Conservation (phyloP, 345 rosid genomes). For the Murraya koenigii region DNA sequence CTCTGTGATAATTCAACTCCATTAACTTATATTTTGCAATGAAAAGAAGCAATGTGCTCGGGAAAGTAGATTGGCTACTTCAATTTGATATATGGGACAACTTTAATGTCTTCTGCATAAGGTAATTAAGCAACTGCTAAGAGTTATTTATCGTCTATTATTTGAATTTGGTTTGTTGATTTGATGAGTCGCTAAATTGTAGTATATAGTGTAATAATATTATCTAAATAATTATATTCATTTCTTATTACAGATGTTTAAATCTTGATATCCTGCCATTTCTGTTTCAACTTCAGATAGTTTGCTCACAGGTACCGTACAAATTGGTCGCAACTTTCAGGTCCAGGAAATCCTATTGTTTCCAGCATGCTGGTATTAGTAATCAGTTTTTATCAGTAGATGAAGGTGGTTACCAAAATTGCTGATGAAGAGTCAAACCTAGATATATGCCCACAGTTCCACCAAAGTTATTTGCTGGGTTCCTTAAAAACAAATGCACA, state of each 20-base stretch:
- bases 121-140: not conserved
- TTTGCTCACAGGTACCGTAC: not conserved
- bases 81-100: not conserved
- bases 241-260: not conserved
- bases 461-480: not conserved
- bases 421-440: no score
- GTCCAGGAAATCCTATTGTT: not conserved
- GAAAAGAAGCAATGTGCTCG: not conserved
- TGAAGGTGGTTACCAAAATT: not conserved
- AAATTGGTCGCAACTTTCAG: no score
- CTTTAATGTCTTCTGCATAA: not conserved
- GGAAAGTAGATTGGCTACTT: not conserved
- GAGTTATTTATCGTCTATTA: not conserved
- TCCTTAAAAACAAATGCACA: not conserved
- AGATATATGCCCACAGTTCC: not conserved
- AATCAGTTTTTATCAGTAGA: not conserved
- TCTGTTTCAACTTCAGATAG: not conserved
- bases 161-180: not conserved
- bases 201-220: not conserved
- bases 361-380: not conserved
- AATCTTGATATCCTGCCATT: not conserved
- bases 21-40: not conserved
- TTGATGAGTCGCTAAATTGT: not conserved
- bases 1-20: conserved; percentile 1
- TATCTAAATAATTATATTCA: not conserved